These are phyloP conservation scores for Chaetomium sp. DNA, from an alignment of 2,329 filamentous ascomycete genomes.

Conservation along the genomic window DNA sequence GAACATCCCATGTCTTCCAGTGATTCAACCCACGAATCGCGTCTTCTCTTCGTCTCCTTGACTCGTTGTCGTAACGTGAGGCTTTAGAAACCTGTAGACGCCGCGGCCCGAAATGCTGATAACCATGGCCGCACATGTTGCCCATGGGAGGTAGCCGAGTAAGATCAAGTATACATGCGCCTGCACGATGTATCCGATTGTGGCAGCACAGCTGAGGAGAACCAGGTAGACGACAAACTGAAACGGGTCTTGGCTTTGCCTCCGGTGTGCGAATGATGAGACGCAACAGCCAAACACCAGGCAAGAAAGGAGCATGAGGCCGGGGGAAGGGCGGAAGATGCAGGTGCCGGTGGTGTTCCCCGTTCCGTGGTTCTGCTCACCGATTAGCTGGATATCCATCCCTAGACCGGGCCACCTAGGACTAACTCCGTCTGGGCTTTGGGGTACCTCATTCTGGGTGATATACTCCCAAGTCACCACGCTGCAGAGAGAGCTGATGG, in stretches of 20 bases:
- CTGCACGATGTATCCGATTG: slow-evolving; percentile 35
- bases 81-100: slow-evolving; percentile 24
- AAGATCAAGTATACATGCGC: slow-evolving; percentile 40
- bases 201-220: slow-evolving; percentile 32
- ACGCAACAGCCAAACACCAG: slow-evolving; percentile 42
- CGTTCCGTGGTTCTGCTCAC: slow-evolving; percentile 6
- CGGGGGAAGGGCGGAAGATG: slow-evolving; percentile 39
- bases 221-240: slow-evolving; percentile 40
- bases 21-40: slow-evolving; percentile 22
- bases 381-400: slow-evolving; percentile 16
- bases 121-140: slow-evolving; percentile 43
- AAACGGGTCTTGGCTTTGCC: slow-evolving; percentile 38
- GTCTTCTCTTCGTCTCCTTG: slow-evolving; percentile 29
- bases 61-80: background rate
- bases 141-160: slow-evolving; percentile 42
- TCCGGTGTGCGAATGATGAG: slow-evolving; percentile 43
- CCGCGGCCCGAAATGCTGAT: slow-evolving; percentile 37
- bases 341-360: slow-evolving; percentile 19
- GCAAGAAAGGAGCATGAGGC: slow-evolving; percentile 41
- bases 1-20: background rate
- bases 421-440: slow-evolving; percentile 22
- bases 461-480: slow-evolving; percentile 32
- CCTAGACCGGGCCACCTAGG: background rate
- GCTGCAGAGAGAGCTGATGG: slow-evolving; percentile 29
- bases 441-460: slow-evolving; percentile 26